Conservation (phyloP, 2,329 filamentous ascomycete genomes). For the Saccharata proteae region DNA sequence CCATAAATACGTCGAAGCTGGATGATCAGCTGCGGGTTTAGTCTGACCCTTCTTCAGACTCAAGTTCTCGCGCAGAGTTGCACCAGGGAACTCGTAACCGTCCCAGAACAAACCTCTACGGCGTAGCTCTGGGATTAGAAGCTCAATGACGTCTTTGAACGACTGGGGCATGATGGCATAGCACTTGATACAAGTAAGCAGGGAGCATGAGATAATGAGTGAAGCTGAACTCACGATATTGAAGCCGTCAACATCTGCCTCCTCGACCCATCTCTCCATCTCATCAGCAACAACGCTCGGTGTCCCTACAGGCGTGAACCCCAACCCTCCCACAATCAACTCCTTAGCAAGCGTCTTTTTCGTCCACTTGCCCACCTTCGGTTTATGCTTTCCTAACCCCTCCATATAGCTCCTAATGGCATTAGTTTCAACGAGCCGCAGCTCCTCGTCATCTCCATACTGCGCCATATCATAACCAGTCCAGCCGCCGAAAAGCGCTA, state of each 20-base stretch:
- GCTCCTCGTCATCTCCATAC: conserved; percentile 52
- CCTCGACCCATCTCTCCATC: conserved; percentile 53
- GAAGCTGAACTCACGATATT: conserved; percentile 47
- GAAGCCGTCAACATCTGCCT: conserved; percentile 63
- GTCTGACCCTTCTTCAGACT: conserved; percentile 39
- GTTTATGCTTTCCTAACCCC: conserved; percentile 13
- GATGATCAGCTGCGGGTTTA: conserved; percentile 40
- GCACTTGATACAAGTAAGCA: conserved; percentile 23
- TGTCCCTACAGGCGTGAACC: conserved; percentile 53
- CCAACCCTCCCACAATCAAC: conserved; percentile 55
- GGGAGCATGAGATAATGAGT: background rate
- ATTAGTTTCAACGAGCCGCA: conserved; percentile 19
- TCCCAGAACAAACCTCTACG: conserved; percentile 46
- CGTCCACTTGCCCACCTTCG: conserved; percentile 49
- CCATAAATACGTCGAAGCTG: conserved; percentile 37
- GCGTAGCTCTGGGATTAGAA: conserved; percentile 47
- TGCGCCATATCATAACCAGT: conserved; percentile 53
- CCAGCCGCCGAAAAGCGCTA: conserved; percentile 64
- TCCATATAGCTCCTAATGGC: conserved; percentile 9
- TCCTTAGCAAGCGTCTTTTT: conserved; percentile 58
- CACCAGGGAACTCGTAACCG: conserved; percentile 41
- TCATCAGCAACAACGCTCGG: conserved; percentile 53
- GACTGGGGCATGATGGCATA: conserved; percentile 57
- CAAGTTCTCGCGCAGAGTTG: conserved; percentile 51
- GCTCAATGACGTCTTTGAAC: conserved; percentile 55